These are phyloP conservation scores for Trypanosoma melophagium DNA, from an alignment of 208 protist species.

Conservation along the genomic window DNA sequence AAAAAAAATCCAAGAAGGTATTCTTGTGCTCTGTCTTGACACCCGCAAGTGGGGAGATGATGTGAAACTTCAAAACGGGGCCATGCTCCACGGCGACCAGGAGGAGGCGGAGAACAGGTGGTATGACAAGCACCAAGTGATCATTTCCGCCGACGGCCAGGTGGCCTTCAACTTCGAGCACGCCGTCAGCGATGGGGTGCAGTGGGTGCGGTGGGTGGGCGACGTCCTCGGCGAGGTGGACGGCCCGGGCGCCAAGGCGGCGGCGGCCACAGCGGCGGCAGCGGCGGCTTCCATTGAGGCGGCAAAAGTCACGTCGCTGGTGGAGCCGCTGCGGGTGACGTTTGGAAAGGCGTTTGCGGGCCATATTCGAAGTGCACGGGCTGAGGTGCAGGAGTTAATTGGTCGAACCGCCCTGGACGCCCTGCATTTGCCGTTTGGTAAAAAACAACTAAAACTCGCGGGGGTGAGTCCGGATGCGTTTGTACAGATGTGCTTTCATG, in stretches of 20 bases:
- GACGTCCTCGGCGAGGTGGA: slow-evolving; percentile 49
- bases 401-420: slow-evolving; percentile 58
- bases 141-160: slow-evolving; percentile 82
- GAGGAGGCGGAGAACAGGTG: slow-evolving; percentile 89
- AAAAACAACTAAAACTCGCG: slow-evolving; percentile 38
- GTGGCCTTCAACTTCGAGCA: slow-evolving; percentile 90
- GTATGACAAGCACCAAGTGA: slow-evolving; percentile 93
- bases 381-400: slow-evolving; percentile 67
- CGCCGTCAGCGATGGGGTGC: slow-evolving; percentile 67
- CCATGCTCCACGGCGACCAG: slow-evolving; percentile 66
- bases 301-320: slow-evolving; percentile 31
- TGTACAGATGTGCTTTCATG: slow-evolving; percentile 86
- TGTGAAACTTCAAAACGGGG: slow-evolving; percentile 40
- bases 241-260: not conserved
- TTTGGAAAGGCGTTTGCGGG: slow-evolving; percentile 82
- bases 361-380: slow-evolving; percentile 75
- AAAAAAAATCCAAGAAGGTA: slow-evolving; percentile 65
- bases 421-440: slow-evolving; percentile 56
- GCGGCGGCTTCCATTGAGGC: slow-evolving; percentile 33
- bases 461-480: slow-evolving; percentile 71
- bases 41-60: slow-evolving; percentile 48
- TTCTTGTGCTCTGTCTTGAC: slow-evolving; percentile 82
- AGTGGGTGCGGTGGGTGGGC: slow-evolving; percentile 83
- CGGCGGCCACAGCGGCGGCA: slow-evolving; percentile 10
- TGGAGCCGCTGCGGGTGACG: slow-evolving; percentile 66